A percentile compares a stretch with the other conserved stretches of the same genome.
phyloP scores from a whole-genome alignment of 805 yeast species.

The Cephaloascus albidus region DNA sequence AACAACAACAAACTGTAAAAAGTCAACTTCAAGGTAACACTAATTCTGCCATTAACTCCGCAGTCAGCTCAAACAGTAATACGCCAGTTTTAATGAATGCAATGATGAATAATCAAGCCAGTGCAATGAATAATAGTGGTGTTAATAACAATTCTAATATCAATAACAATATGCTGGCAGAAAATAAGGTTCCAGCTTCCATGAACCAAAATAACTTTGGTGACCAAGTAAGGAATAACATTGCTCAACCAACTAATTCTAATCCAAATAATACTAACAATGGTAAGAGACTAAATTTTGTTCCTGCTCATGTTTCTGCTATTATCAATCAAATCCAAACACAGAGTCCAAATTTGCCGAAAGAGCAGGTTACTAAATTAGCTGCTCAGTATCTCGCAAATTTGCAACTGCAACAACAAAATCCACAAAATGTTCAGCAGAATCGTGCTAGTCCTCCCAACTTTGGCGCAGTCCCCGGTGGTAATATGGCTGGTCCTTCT shows the following conservation, averaged over 20 bases:
- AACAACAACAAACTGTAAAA: constrained; percentile 8
- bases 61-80: neutral
- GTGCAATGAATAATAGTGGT: neutral
- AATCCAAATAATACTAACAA: neutral
- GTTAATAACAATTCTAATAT: neutral
- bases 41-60: neutral
- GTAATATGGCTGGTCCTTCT: constrained; percentile 8
- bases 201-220: too few species aligned
- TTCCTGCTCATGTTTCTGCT: constrained; percentile 58
- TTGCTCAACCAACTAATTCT: neutral
- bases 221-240: neutral
- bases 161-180: neutral
- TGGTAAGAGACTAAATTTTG: constrained; percentile 26
- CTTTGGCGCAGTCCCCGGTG: constrained; percentile 15
- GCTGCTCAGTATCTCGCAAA: constrained; percentile 58
- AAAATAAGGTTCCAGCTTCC: neutral
- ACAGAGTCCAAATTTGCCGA: constrained; percentile 54
- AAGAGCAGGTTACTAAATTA: constrained; percentile 55
- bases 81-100: neutral
- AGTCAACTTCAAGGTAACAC: constrained; percentile 6
- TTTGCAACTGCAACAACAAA: constrained; percentile 43
- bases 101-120: too few species aligned
- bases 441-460: constrained; percentile 12
- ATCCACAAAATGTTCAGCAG: too few species aligned
- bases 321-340: constrained; percentile 54